These are phyloP conservation scores for Mortierella claussenii DNA, from an alignment of 192 early-diverging fungal genomes.

Conservation along the genomic window DNA sequence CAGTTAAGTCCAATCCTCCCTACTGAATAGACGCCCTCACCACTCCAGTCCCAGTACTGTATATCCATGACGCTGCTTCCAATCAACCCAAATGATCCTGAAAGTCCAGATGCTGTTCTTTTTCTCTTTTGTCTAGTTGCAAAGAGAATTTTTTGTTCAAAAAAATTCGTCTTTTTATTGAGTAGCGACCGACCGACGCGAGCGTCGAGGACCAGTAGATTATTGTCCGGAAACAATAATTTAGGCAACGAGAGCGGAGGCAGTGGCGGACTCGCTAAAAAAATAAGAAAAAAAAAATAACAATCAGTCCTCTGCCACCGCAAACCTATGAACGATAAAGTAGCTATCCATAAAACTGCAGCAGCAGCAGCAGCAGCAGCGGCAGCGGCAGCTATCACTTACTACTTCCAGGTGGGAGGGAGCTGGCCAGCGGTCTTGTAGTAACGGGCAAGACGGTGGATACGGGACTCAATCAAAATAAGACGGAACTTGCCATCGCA, in stretches of 20 bases:
- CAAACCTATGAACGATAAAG: no score
- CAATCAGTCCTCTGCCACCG: no score
- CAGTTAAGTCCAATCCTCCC: no score
- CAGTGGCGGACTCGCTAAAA: constrained; percentile 81
- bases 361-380: no score
- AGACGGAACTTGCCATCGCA: constrained; percentile 98
- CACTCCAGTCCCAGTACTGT: no score
- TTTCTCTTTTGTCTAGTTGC: no score
- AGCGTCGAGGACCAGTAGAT: constrained; percentile 1
- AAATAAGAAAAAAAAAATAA: constrained; percentile 4
- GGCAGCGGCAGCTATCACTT: no score
- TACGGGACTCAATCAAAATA: constrained; percentile 97
- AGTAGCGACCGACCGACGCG: constrained; percentile 30
- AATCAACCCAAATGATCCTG: neutral
- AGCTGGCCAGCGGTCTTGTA: constrained; percentile 98
- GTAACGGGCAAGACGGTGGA: constrained; percentile 98
- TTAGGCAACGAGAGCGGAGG: constrained; percentile 87
- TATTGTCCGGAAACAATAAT: constrained; percentile 26
- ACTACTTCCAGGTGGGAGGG: constrained; percentile 99
- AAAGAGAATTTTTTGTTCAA: neutral
- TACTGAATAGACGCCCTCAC: no score
- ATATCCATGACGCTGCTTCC: no score
- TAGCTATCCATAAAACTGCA: no score
- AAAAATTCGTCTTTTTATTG: constrained; percentile 38
- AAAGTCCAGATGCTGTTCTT: neutral